These are phyloP conservation scores for Ustilago hordei DNA, from an alignment of 1,284 basidiomycete species.

Conservation along the genomic window DNA sequence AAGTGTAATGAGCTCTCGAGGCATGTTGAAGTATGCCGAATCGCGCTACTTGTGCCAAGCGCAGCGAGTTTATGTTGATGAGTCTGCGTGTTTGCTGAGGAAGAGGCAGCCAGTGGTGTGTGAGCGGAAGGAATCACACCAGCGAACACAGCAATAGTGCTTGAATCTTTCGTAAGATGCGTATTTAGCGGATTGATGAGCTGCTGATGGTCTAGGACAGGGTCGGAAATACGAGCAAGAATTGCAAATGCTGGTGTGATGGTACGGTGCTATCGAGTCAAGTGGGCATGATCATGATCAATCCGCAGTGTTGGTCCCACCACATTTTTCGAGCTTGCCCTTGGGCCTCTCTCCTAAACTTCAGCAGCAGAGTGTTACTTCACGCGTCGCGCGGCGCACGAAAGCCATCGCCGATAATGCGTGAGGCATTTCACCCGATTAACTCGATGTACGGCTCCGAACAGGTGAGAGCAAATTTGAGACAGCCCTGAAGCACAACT, in stretches of 20 bases:
- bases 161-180: background rate
- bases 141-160: background rate
- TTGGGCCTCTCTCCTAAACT: background rate
- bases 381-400: constrained; percentile 44
- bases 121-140: background rate
- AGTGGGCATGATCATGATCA: background rate
- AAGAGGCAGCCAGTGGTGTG: background rate
- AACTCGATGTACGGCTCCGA: background rate
- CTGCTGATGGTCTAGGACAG: background rate
- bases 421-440: background rate
- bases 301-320: constrained; percentile 26
- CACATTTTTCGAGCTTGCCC: constrained; percentile 17
- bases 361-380: constrained; percentile 16
- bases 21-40: constrained; percentile 41
- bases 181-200: background rate
- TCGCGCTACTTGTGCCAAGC: background rate
- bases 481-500: constrained; percentile 10
- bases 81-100: background rate
- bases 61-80: background rate
- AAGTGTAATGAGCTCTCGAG: constrained; percentile 68
- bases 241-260: constrained; percentile 10
- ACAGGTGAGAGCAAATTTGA: background rate
- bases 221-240: background rate
- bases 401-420: constrained; percentile 23
- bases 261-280: constrained; percentile 4